phyloP scores from a whole-genome alignment of 228 moss, liverwort and hornwort genomes.

The Sphagnum magellanicum region DNA sequence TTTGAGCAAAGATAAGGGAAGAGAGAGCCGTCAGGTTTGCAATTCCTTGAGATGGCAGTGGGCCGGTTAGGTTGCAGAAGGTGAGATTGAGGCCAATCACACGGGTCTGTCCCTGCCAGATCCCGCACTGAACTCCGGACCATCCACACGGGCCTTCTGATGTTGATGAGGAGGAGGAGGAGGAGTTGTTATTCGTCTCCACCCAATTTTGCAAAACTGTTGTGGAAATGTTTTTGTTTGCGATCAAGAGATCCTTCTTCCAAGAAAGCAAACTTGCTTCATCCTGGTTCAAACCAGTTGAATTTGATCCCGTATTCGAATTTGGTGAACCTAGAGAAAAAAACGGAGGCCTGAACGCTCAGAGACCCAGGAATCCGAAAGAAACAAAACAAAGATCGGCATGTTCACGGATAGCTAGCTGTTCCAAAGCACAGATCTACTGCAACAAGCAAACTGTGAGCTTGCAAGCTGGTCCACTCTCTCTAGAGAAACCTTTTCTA shows the following conservation, averaged over 20 bases:
- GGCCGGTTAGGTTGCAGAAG: slow-evolving; percentile 18
- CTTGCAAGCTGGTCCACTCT: too few relatives aligned
- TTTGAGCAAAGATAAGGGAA: slow-evolving; percentile 21
- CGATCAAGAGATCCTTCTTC: slow-evolving; percentile 15
- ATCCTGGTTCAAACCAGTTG: slow-evolving; percentile 28
- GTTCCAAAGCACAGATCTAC: too few relatives aligned
- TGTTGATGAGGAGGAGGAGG: too few relatives aligned
- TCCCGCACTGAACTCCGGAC: slow-evolving; percentile 21
- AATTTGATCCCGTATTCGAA: not conserved
- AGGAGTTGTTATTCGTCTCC: not conserved
- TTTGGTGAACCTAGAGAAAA: too few relatives aligned
- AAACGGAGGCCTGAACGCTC: too few relatives aligned
- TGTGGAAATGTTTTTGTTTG: not conserved
- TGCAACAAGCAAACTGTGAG: too few relatives aligned
- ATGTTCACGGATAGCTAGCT: too few relatives aligned
- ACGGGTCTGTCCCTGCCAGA: slow-evolving; percentile 20
- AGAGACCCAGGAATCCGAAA: too few relatives aligned
- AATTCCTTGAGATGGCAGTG: slow-evolving; percentile 11
- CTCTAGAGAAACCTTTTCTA: too few relatives aligned
- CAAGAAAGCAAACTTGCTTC: slow-evolving; percentile 25
- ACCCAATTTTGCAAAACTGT: slow-evolving; percentile 13
- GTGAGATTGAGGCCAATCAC: slow-evolving; percentile 24
- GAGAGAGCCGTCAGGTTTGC: slow-evolving; percentile 19
- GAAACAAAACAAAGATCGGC: too few relatives aligned
- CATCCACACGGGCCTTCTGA: slow-evolving; percentile 27